Evolutionary conservation across 108 stramenopile species (phyloP).

Genomic region (Pseudonitzschia multiseries): DNA sequence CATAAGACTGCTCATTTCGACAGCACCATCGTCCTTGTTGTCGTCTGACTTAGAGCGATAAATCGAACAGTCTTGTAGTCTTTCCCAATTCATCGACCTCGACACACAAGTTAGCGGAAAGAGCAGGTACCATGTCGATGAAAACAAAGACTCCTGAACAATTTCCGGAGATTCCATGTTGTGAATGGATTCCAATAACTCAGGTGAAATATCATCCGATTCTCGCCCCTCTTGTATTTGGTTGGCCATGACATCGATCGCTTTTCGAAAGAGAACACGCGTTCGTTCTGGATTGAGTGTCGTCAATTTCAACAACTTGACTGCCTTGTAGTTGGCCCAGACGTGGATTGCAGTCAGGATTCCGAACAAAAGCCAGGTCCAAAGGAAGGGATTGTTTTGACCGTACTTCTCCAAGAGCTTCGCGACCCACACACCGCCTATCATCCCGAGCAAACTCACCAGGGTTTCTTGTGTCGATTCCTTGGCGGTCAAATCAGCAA

Average conservation of each 20-base stretch:
- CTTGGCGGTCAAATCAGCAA: conserved; percentile 93
- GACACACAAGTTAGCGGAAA: conserved; percentile 25
- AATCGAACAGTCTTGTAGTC: conserved; percentile 21
- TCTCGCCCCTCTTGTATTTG: not conserved
- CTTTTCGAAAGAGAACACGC: conserved; percentile 7
- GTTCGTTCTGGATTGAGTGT: conserved; percentile 81
- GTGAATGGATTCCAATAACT: conserved; percentile 9
- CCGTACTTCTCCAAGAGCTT: conserved; percentile 33
- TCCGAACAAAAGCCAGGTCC: conserved; percentile 79
- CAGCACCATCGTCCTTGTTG: not conserved
- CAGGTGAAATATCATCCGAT: not conserved
- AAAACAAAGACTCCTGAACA: conserved; percentile 36
- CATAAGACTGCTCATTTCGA: not conserved
- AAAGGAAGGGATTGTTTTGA: conserved; percentile 26
- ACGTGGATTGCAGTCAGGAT: conserved; percentile 86
- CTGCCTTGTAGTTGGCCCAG: conserved; percentile 89
- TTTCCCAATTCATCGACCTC: not conserved
- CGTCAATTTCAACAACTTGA: conserved; percentile 66
- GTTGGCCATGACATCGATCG: conserved; percentile 21
- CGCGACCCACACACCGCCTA: conserved; percentile 65
- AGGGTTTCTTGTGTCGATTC: conserved; percentile 95
- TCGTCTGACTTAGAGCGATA: not conserved
- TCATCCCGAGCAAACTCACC: conserved; percentile 92
- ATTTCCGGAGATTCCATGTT: conserved; percentile 19
- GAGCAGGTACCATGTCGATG: conserved; percentile 31